These are phyloP conservation scores for Anthostomella pinea DNA, from an alignment of 2,329 filamentous ascomycete species.

Conservation along the genomic window DNA sequence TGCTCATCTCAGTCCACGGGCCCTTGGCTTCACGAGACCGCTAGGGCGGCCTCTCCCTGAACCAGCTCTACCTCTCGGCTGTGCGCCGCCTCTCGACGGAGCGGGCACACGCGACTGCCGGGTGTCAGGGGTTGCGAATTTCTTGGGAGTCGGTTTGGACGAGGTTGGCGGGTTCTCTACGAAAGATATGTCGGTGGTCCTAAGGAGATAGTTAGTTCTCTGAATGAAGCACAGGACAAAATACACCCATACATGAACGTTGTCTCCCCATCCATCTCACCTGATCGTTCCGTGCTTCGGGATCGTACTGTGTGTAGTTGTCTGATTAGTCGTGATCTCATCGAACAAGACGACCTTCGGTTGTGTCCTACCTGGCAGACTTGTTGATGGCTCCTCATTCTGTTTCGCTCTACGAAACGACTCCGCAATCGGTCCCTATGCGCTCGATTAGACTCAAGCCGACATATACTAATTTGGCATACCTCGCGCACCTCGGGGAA, in stretches of 20 bases:
- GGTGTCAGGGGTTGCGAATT: conserved; percentile 41
- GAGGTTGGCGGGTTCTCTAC: conserved; percentile 74
- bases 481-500: conserved; percentile 72
- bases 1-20: conserved; percentile 43
- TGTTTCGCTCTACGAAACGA: conserved; percentile 71
- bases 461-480: neutral
- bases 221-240: conserved; percentile 18
- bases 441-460: conserved; percentile 1
- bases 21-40: conserved; percentile 45
- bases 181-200: conserved; percentile 89
- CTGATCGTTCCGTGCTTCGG: conserved; percentile 27
- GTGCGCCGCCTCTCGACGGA: conserved; percentile 39
- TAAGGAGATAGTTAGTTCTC: conserved; percentile 37
- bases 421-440: conserved; percentile 74
- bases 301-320: conserved; percentile 24
- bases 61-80: conserved; percentile 33
- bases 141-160: conserved; percentile 46
- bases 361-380: conserved; percentile 13
- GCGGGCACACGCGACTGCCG: conserved; percentile 48
- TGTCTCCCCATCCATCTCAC: conserved; percentile 60
- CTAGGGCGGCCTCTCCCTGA: conserved; percentile 42
- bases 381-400: conserved; percentile 47
- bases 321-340: conserved; percentile 3
- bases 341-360: neutral
- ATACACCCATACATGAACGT: conserved; percentile 73